Conservation (phyloP, 2,329 filamentous ascomycete genomes). For the Triangularia verruculosa region DNA sequence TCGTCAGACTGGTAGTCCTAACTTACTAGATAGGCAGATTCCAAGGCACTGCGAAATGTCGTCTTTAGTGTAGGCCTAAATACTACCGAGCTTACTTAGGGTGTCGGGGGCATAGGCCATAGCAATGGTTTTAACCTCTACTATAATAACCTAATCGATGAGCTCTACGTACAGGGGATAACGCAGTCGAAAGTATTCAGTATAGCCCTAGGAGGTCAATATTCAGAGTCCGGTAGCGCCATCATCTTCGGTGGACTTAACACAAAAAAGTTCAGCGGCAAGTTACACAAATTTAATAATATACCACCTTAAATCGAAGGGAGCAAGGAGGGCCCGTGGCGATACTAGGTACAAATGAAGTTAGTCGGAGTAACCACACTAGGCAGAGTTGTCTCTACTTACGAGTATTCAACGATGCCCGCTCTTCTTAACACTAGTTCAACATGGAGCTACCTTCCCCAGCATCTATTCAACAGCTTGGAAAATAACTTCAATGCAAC, state of each 20-base stretch:
- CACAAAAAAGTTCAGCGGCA: slow-evolving; percentile 58
- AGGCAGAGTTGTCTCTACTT: slow-evolving; percentile 34
- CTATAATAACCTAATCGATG: slow-evolving; percentile 51
- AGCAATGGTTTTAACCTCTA: slow-evolving; percentile 43
- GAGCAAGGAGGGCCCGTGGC: slow-evolving; percentile 35
- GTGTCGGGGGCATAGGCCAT: slow-evolving; percentile 73
- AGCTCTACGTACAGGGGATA: slow-evolving; percentile 46
- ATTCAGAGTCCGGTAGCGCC: slow-evolving; percentile 51
- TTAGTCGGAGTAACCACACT: slow-evolving; percentile 41
- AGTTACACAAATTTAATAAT: slow-evolving; percentile 58
- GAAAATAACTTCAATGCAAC: slow-evolving; percentile 47
- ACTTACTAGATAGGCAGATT: neutral
- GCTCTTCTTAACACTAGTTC: slow-evolving; percentile 69
- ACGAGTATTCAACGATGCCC: slow-evolving; percentile 40
- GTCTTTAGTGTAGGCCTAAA: slow-evolving; percentile 61
- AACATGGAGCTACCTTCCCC: slow-evolving; percentile 63
- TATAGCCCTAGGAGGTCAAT: slow-evolving; percentile 60
- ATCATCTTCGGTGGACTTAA: slow-evolving; percentile 67
- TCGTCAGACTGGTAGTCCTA: neutral
- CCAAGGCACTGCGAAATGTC: slow-evolving; percentile 44
- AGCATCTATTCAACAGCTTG: slow-evolving; percentile 48
- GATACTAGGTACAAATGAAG: slow-evolving; percentile 51
- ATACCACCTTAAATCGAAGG: slow-evolving; percentile 52
- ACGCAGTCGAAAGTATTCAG: slow-evolving; percentile 62
- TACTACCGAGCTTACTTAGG: slow-evolving; percentile 45